These are phyloP conservation scores for Chrysanthemum makinoi DNA, from an alignment of 129 eudicot genomes.

Conservation along the genomic window DNA sequence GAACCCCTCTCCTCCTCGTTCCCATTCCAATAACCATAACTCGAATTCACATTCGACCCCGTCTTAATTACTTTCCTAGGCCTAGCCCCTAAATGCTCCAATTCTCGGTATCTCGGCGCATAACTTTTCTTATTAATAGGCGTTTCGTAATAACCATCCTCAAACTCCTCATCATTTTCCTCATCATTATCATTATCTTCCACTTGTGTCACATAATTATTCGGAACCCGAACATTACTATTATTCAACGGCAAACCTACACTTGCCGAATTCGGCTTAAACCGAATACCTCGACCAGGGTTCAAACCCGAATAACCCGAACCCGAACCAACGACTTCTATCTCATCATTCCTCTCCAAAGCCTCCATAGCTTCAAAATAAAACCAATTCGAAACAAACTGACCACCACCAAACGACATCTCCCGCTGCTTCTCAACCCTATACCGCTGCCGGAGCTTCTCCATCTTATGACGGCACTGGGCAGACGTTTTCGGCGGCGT, in stretches of 20 bases:
- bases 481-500: slow-evolving; percentile 82
- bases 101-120: slow-evolving; percentile 17
- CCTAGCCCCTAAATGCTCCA: slow-evolving; percentile 29
- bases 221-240: slow-evolving; percentile 34
- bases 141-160: slow-evolving; percentile 25
- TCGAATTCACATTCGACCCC: slow-evolving; percentile 15
- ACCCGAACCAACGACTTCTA: slow-evolving; percentile 6
- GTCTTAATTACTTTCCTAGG: slow-evolving; percentile 38
- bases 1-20: slow-evolving; percentile 21
- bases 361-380: slow-evolving; percentile 84
- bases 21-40: slow-evolving; percentile 35
- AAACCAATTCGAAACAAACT: slow-evolving; percentile 71
- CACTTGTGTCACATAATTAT: slow-evolving; percentile 20
- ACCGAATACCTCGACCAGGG: slow-evolving; percentile 44
- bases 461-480: slow-evolving; percentile 99
- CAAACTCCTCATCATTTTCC: slow-evolving; percentile 19
- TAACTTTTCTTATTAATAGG: slow-evolving; percentile 31
- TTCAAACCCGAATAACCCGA: slow-evolving; percentile 27
- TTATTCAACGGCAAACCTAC: slow-evolving; percentile 30
- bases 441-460: slow-evolving; percentile 94
- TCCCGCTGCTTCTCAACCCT: slow-evolving; percentile 86
- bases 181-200: slow-evolving; percentile 19
- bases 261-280: slow-evolving; percentile 36
- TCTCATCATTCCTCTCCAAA: slow-evolving; percentile 66
- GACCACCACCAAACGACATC: slow-evolving; percentile 52